phyloP scores from a whole-genome alignment of 805 yeast genomes.

The Nakazawaea anatomiae region DNA sequence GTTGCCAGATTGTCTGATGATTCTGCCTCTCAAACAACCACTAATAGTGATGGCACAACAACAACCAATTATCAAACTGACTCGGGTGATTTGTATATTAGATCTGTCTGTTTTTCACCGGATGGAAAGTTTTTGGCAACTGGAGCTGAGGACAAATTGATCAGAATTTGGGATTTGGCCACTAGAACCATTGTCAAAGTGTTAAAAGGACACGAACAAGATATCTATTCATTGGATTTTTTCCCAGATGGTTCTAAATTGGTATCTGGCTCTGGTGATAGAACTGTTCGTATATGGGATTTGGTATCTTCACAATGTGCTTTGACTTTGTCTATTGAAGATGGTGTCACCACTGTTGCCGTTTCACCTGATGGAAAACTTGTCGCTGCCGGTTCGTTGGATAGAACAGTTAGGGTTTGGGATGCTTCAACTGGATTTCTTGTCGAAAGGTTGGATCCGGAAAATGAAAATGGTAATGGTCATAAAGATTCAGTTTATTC shows the following conservation, averaged over 20 bases:
- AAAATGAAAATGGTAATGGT: constrained; percentile 83
- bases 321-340: constrained; percentile 85
- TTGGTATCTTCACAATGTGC: constrained; percentile 84
- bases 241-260: constrained; percentile 91
- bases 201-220: constrained; percentile 94
- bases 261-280: constrained; percentile 94
- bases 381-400: constrained; percentile 95
- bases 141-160: constrained; percentile 86
- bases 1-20: constrained; percentile 86
- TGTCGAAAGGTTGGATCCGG: constrained; percentile 88
- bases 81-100: constrained; percentile 82
- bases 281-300: constrained; percentile 96
- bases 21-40: constrained; percentile 35
- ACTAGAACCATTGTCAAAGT: constrained; percentile 80
- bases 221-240: constrained; percentile 90
- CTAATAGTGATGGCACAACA: constrained; percentile 24
- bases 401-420: constrained; percentile 95
- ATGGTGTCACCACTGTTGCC: constrained; percentile 97
- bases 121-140: constrained; percentile 92
- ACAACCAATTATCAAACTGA: constrained; percentile 46
- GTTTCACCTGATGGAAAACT: constrained; percentile 91
- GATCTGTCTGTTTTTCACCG: constrained; percentile 95
- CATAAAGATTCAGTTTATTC: constrained; percentile 95
- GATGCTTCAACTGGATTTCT: constrained; percentile 88
- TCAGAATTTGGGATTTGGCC: constrained; percentile 93